These are phyloP conservation scores for Debaryomyces castellii DNA, from an alignment of 805 yeast genomes.

Conservation along the genomic window DNA sequence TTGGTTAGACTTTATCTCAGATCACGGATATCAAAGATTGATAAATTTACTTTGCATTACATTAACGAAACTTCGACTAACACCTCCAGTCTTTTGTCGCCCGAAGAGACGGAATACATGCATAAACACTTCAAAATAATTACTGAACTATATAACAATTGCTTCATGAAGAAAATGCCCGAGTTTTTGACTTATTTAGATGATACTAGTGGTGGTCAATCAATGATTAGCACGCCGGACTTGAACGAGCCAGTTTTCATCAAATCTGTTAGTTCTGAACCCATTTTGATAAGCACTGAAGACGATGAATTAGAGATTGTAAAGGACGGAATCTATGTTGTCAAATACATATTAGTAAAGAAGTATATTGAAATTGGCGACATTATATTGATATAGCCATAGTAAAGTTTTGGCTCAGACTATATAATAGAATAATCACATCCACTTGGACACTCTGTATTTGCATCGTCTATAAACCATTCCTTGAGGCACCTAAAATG, in stretches of 20 bases:
- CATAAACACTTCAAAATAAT: constrained; percentile 64
- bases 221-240: constrained; percentile 82
- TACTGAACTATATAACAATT: constrained; percentile 61
- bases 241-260: constrained; percentile 76
- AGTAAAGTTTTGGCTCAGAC: background rate
- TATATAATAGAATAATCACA: constrained; percentile 40
- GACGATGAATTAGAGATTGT: constrained; percentile 55
- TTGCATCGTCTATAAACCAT: constrained; percentile 70
- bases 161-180: constrained; percentile 70
- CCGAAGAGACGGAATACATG: constrained; percentile 65
- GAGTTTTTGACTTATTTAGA: constrained; percentile 68
- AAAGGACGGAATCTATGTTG: constrained; percentile 69
- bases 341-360: constrained; percentile 55
- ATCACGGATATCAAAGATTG: constrained; percentile 73
- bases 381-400: constrained; percentile 30
- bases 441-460: constrained; percentile 79
- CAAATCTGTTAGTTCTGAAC: constrained; percentile 37
- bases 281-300: constrained; percentile 25
- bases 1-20: constrained; percentile 79
- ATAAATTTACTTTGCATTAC: constrained; percentile 62
- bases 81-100: constrained; percentile 39
- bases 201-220: constrained; percentile 57
- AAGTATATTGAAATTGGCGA: constrained; percentile 37
- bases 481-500: constrained; percentile 76
- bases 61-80: constrained; percentile 34